Base-by-base conservation (phyloP, 345 rosid species). In the Viola odorata region DNA sequence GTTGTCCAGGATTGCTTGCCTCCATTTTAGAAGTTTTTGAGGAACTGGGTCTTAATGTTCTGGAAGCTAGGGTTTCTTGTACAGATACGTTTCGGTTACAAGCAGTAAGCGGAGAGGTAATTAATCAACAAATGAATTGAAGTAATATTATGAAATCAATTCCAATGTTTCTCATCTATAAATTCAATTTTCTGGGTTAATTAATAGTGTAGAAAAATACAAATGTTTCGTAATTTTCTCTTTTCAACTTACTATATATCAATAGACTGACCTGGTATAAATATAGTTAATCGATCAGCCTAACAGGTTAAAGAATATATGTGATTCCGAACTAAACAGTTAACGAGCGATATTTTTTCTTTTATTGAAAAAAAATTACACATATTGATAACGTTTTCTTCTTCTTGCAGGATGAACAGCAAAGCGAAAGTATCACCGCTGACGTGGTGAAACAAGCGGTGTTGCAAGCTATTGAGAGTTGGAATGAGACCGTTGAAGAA, bases 11-110 rank as follows among this genome's bases (percentile, higher is more conserved):
- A 32, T 67, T 89, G 73, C 92, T 92, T 41, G 96, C 85, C 61
- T 79, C 85, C 15, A 71, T 92, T 23, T 72, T 92, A 37, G 96
- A 92, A 80, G 83, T 88, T 50, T 87, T 92, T 67, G 98, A 92
- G 53, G 94, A 89, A 49, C 62, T 89, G 59, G 84, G 89, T 36
- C 89, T 91, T 37, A 79, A 77, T 71, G 82, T 91, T 63, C 81
- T 78, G 12, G 96, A 91, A 73, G 96, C 98, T 82, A 89, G 92
- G 91, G 95, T 76, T 89, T 87, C 96, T 69, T 91, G 96, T 75
- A 72, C 90, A 0, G 91, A 91, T 37, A 75, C 70, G 9, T 91
- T 91, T 55, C 77, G 67, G 51, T 75, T 91, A 60, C 82, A 91
- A 72, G 96, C 92, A 32, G 77, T 78, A 62, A 89, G 91, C 8